These are phyloP conservation scores for Tilletia setariae DNA, from an alignment of 1,284 basidiomycete species.

Conservation along the genomic window DNA sequence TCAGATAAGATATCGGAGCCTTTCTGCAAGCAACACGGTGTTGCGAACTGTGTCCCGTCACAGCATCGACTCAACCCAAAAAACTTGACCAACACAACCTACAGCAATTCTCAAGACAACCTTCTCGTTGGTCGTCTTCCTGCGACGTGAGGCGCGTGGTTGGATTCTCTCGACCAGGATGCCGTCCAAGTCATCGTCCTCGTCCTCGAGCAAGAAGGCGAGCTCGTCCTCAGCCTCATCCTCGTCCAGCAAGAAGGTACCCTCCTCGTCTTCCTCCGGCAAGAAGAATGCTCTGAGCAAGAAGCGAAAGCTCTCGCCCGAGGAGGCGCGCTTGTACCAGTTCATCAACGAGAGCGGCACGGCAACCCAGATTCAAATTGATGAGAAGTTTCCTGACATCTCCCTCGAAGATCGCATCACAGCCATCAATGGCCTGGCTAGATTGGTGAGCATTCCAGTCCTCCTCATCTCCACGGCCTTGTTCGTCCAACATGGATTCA, in stretches of 20 bases:
- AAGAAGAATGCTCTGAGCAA: neutral
- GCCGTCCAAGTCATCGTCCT: slow-evolving; percentile 2
- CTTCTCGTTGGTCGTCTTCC: no score
- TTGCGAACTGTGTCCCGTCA: no score
- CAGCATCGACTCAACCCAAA: no score
- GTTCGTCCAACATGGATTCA: neutral
- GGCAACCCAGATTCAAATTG: neutral
- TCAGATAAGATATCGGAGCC: no score
- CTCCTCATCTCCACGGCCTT: neutral
- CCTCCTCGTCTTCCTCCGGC: neutral
- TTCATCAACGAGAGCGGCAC: neutral
- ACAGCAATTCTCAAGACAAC: no score
- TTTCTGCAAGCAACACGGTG: no score
- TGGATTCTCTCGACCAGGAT: neutral
- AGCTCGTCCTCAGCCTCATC: slow-evolving; percentile 1
- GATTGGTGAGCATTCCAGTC: slow-evolving; percentile 26
- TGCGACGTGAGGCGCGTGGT: no score
- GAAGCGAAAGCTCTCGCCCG: neutral
- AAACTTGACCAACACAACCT: no score
- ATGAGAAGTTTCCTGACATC: neutral
- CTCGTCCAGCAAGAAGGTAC: neutral
- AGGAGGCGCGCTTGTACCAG: neutral
- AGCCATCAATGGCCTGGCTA: slow-evolving; percentile 45
- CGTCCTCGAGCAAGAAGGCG: neutral
- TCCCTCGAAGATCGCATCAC: slow-evolving; percentile 37